phyloP scores from a whole-genome alignment of 345 rosid genomes.

The Populus euphratica region DNA sequence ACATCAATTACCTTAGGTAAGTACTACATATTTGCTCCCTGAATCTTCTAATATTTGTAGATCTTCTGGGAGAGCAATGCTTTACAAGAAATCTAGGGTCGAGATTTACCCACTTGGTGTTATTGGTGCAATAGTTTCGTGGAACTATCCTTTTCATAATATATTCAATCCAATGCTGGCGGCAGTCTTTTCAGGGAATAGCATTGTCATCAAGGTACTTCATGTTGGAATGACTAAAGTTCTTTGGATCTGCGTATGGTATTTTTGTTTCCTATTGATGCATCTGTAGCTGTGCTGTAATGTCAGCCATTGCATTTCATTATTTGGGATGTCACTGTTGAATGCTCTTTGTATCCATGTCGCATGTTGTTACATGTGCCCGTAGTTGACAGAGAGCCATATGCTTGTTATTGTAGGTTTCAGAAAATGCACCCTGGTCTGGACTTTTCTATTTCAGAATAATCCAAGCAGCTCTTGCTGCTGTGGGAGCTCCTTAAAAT shows the following conservation, averaged over 20 bases:
- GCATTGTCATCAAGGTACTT: slow-evolving; percentile 83
- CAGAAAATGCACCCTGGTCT: slow-evolving; percentile 95
- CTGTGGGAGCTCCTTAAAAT: slow-evolving; percentile 95
- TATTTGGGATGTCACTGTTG: slow-evolving; percentile 1
- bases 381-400: slow-evolving; percentile 15
- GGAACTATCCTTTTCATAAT: slow-evolving; percentile 99
- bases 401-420: slow-evolving; percentile 50
- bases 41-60: slow-evolving; percentile 31
- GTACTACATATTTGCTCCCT: neutral
- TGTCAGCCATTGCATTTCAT: slow-evolving; percentile 4
- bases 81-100: slow-evolving; percentile 83
- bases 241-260: neutral
- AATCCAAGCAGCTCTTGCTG: slow-evolving; percentile 94
- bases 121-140: slow-evolving; percentile 93
- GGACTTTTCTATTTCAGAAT: slow-evolving; percentile 90
- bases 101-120: slow-evolving; percentile 95
- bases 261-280: slow-evolving; percentile 1
- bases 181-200: slow-evolving; percentile 91
- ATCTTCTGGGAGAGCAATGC: slow-evolving; percentile 94
- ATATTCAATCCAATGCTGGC: slow-evolving; percentile 97
- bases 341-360: slow-evolving; percentile 9
- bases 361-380: neutral
- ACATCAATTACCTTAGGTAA: neutral
- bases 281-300: neutral
- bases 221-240: neutral